These are phyloP conservation scores for Oenanthe sinensis DNA, from an alignment of 129 eudicot genomes.

Conservation along the genomic window DNA sequence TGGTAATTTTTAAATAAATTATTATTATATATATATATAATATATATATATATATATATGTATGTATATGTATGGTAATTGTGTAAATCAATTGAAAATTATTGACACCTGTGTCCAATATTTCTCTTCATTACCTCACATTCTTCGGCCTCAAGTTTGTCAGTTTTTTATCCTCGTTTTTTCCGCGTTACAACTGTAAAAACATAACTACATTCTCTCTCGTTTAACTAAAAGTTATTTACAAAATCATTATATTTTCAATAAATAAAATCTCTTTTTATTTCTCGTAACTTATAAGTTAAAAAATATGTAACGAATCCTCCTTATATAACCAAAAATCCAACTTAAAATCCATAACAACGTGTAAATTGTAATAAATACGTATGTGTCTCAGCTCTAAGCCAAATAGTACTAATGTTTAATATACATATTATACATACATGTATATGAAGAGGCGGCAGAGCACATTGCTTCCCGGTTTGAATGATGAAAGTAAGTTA, in stretches of 20 bases:
- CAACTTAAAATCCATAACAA: not conserved
- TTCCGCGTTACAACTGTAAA: conserved; percentile 21
- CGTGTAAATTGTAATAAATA: no score
- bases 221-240: no score
- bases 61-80: no score
- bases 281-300: no score
- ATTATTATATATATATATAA: no score
- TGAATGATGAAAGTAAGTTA: conserved; percentile 22
- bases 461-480: conserved; percentile 51
- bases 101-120: not conserved
- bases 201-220: not conserved
- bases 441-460: not conserved
- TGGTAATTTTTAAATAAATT: no score
- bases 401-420: no score
- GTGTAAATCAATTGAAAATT: not conserved
- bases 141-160: conserved; percentile 29
- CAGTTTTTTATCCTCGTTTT: conserved; percentile 13
- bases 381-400: not conserved
- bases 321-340: no score
- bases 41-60: no score
- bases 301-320: no score
- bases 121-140: not conserved
- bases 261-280: no score
- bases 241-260: no score
- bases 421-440: not conserved